phyloP scores from a whole-genome alignment of 805 yeast species.

The Candida dendrica region DNA sequence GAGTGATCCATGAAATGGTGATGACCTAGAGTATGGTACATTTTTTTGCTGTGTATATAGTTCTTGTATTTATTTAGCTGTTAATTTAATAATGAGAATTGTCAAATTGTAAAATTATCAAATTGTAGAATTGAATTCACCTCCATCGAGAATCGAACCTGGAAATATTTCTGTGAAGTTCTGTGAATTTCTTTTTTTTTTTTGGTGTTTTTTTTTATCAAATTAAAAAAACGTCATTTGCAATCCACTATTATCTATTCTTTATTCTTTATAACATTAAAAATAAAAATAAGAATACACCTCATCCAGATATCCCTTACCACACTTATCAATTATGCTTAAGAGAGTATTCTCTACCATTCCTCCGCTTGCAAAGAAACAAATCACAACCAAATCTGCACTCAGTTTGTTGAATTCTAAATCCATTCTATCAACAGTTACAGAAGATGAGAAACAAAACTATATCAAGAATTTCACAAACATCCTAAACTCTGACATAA shows the following conservation, averaged over 20 bases:
- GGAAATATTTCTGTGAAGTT: too few relatives aligned
- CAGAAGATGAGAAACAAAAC: constrained; percentile 8
- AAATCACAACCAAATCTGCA: not conserved
- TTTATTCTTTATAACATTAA: too few relatives aligned
- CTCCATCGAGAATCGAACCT: too few relatives aligned
- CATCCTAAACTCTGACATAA: constrained; percentile 6
- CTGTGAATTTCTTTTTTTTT: too few relatives aligned
- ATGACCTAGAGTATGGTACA: constrained; percentile 90
- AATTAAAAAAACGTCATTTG: not conserved
- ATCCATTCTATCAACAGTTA: constrained; percentile 4
- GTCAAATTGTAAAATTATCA: too few relatives aligned
- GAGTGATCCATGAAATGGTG: constrained; percentile 90
- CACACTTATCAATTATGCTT: not conserved
- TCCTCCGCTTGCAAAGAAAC: not conserved
- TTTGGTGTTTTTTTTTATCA: not conserved
- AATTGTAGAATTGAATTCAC: too few relatives aligned
- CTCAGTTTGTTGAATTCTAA: constrained; percentile 1
- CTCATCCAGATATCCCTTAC: too few relatives aligned
- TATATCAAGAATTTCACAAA: constrained; percentile 11
- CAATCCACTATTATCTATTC: not conserved
- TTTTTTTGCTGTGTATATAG: constrained; percentile 7
- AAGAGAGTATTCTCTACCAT: not conserved
- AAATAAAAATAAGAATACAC: too few relatives aligned
- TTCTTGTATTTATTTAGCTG: too few relatives aligned
- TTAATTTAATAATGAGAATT: too few relatives aligned